Base-by-base conservation (phyloP, 2,329 filamentous ascomycete genomes). In the Drechslerella dactyloides region DNA sequence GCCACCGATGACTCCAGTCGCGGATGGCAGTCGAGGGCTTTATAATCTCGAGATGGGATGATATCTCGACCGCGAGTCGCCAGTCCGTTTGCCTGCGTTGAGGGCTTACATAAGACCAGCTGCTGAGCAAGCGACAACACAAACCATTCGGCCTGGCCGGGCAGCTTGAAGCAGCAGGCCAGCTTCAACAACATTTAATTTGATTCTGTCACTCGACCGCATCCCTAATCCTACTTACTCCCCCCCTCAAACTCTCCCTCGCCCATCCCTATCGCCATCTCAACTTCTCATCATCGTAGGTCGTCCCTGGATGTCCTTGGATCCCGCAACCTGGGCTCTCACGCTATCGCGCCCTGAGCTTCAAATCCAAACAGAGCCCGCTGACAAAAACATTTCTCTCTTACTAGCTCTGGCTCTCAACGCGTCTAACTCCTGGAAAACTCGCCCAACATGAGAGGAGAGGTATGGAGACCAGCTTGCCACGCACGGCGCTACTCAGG, bases 391-490 rank as follows among this genome's bases (percentile, higher is more conserved):
- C 17, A 19, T 2, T 48, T 48, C 44, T 19, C 44, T 48, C 15
- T 19, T n/a, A 3, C 46, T 62, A 62, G 64, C 46, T 62, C 40
- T 35, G n/a, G 23, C 17, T 53, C 33, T 46, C 24, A 65, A 72
- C 68, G 68, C 68, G 68, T 72, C 55, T 56, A 58, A 63, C 53
- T 54, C 21, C 24, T 48, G 15, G 54, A 59, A 54, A 70, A 37
- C 54, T 55, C 66, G 55, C 44, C 44, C 40, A 65, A 61, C 55
- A 72, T 72, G 68, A 72, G 68, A 72, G 68, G 68, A 65, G 68
- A 72, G 35, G 68, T 72, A 63, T 11, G 59, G 13, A 27, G n/a
- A n/a, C n/a, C n/a, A n/a, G 2, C 46, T 52, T 2, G 24, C 19
- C 21, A 23, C 51, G 27, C 24, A 21, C 7, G 7, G 23, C 23